Evolutionary conservation across 192 early-diverging fungal genomes (phyloP).

Genomic region (Phlyctochytrium planicorne): DNA sequence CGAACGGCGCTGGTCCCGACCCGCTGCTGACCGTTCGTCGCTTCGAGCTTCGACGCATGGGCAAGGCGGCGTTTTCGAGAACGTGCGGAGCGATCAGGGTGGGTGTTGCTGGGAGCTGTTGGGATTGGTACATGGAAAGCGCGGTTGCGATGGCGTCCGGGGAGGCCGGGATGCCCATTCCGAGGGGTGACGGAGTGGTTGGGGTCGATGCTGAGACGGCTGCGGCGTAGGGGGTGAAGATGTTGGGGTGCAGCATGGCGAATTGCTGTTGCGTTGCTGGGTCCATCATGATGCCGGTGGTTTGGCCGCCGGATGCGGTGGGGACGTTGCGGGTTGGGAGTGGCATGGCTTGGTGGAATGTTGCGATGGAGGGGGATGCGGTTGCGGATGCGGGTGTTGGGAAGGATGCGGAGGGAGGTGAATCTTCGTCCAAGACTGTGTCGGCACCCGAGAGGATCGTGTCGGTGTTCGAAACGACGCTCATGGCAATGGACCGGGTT

Average conservation of each 20-base stretch:
- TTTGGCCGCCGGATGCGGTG: not conserved
- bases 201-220: not conserved
- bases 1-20: not conserved
- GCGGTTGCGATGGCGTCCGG: not conserved
- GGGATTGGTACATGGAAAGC: not conserved
- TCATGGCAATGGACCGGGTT: too few species aligned
- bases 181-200: not conserved
- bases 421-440: too few species aligned
- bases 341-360: too few species aligned
- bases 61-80: not conserved
- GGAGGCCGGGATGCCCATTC: not conserved
- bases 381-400: too few species aligned
- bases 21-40: not conserved
- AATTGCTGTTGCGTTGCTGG: not conserved
- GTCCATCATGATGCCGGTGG: not conserved
- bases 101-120: not conserved
- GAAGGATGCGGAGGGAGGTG: not conserved
- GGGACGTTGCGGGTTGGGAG: not conserved
- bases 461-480: too few species aligned
- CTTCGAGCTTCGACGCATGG: not conserved
- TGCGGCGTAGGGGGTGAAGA: slow-evolving; percentile 4
- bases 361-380: too few species aligned
- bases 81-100: not conserved
- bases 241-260: not conserved
- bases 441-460: too few species aligned